Evolutionary conservation across 768 basidiomycete genomes (phyloP), one percentile per base, ranked within the genome.

Genomic region (Daedaleopsis nitida): DNA sequence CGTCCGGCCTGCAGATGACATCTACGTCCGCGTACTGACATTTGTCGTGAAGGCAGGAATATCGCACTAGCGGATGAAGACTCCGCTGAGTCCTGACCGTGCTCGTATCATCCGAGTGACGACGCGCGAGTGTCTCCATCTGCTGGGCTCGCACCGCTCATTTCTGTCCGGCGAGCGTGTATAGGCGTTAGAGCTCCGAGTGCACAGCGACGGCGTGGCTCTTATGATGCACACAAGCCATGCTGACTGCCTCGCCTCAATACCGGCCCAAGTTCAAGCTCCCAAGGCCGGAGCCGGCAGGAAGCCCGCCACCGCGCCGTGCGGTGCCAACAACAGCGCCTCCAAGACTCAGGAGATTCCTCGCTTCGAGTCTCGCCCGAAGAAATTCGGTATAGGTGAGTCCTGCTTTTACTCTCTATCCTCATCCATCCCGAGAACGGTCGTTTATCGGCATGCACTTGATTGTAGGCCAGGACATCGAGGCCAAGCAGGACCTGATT

Each of bases 371-470:
- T 75, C 94, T 57, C 81, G 74, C 62, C 86, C 94, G 69, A 92
- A 90, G 77, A 96, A 95, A 83, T 98, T 96, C 75, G 94, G 93
- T 74, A 96, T 98, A 63, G 96, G 96, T 97, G 65, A 24, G 37
- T 23, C n/a, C 19, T 13, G 7, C 27, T 32, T 32, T n/a, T 10
- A n/a, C 23, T 21, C 5, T 48, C 14, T 24, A 10, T 21, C 11
- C 12, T 9, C 7, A 5, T 11, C 13, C 21, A 23, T 4, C 14
- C 7, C 27, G 27, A 3, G 47, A n/a, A 23, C 4, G 7, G 14
- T 11, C 56, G 42, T 14, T 24, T 24, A 17, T 34, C 21, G n/a
- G 1, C 42, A 34, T 58, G 2, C 7, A n/a, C n/a, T n/a, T n/a
- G n/a, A n/a, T n/a, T n/a, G n/a, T n/a, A n/a, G n/a, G n/a, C n/a